Percentiles rank a stretch among this genome's conserved stretches.
phyloP scores from a whole-genome alignment of 2,329 filamentous ascomycete species.

The Alternaria arborescens region DNA sequence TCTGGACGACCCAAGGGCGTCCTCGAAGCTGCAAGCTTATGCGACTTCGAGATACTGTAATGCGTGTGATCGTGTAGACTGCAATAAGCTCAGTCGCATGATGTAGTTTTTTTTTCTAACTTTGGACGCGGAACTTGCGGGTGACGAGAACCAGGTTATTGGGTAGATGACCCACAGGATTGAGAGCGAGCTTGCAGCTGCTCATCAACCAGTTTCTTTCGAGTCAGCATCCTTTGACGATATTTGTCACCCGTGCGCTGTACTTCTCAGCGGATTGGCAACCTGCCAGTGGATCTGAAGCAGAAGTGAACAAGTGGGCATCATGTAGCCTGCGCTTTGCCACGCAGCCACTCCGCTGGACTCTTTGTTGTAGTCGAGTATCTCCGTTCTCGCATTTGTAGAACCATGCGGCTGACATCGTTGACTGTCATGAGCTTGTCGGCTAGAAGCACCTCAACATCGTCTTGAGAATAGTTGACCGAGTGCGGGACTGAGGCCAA shows the following conservation, averaged over 20 bases:
- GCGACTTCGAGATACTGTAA: background rate
- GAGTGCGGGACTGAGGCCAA: background rate
- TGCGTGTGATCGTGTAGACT: background rate
- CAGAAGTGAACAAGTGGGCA: background rate
- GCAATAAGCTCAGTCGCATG: background rate
- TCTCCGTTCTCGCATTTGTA: background rate
- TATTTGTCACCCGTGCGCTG: background rate
- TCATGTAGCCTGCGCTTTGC: background rate
- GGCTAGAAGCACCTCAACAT: background rate
- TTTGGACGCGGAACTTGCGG: background rate
- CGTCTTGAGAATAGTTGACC: background rate
- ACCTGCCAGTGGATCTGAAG: background rate
- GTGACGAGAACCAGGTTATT: background rate
- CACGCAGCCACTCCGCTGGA: background rate
- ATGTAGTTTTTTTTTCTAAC: background rate
- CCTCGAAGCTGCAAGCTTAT: background rate
- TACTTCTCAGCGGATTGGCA: background rate
- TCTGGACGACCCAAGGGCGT: background rate
- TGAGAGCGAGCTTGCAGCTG: background rate
- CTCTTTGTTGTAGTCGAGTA: background rate
- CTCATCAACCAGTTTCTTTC: background rate
- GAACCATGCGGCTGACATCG: background rate
- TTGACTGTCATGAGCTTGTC: background rate
- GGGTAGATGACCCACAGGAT: background rate
- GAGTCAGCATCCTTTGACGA: slow-evolving; percentile 1